phyloP scores from a whole-genome alignment of 331 rosid species.

The Stylosanthes scabra region DNA sequence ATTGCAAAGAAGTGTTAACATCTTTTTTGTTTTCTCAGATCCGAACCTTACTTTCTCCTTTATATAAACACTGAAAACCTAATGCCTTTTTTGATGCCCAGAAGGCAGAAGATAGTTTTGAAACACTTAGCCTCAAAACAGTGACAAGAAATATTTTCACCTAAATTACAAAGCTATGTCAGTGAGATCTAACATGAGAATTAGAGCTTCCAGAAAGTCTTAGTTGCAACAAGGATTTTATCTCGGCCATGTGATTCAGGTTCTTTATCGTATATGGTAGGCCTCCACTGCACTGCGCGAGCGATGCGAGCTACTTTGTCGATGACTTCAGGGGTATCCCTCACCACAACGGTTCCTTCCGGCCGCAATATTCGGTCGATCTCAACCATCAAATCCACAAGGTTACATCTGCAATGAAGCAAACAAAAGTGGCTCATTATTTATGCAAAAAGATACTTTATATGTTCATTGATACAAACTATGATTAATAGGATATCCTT shows the following conservation, averaged over 20 bases:
- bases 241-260: conserved; percentile 81
- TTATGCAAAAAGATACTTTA: no score
- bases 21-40: conserved; percentile 40
- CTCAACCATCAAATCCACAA: conserved; percentile 95
- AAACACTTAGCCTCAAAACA: conserved; percentile 21
- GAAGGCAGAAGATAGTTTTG: conserved; percentile 36
- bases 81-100: conserved; percentile 55
- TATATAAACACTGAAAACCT: conserved; percentile 49
- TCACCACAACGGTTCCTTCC: conserved; percentile 80
- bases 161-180: conserved; percentile 47
- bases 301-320: conserved; percentile 80
- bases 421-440: neutral
- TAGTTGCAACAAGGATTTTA: conserved; percentile 78
- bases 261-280: conserved; percentile 71
- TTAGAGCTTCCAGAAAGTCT: conserved; percentile 73
- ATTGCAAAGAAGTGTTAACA: conserved; percentile 48
- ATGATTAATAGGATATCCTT: no score
- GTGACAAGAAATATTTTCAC: conserved; percentile 36
- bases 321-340: conserved; percentile 81
- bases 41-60: conserved; percentile 49
- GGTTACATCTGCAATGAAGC: conserved; percentile 70
- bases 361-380: conserved; percentile 93
- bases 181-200: conserved; percentile 57
- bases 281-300: conserved; percentile 73
- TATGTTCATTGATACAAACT: no score